Base-by-base conservation (phyloP, 2,329 filamentous ascomycete genomes). In the Trichoderma sp. region DNA sequence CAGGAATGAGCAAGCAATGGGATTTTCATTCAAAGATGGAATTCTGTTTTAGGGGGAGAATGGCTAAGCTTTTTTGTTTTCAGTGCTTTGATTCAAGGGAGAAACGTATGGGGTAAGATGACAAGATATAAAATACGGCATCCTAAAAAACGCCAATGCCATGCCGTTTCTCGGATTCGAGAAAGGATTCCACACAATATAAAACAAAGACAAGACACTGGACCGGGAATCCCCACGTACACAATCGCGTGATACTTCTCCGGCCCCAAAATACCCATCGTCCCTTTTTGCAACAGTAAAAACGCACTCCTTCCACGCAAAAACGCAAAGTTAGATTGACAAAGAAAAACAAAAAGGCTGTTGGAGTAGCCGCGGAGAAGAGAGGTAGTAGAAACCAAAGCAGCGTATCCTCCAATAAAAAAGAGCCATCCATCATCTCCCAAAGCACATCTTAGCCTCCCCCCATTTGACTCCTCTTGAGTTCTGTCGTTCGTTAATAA, bases 101-200 rank as follows among this genome's bases (percentile, higher is more conserved):
- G 31, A 33, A 21, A 18, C 16, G 21, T 41, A 21, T n/a, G 12
- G 12, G 53, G 14, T 59, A 38, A 66, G 45, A 66, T 50, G 35
- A 45, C 35, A 66, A 66, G 56, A 33, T 76, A 76, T 76, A 1
- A 79, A 41, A 35, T 29, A 24, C 9, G 41, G 50, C 50, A 29
- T 35, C 35, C 60, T 41, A 9, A 18, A 41, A 73, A 65, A 74
- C 71, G 66, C 71, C 71, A 64, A 67, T 65, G 71, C 71, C 71
- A 74, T 74, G 71, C 71, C 71, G 45, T 67, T 74, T 74, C 63
- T 74, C 71, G 29, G 33, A 66, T 31, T 67, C 74, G 77, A 80
- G 76, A 79, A 77, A 73, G 69, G 27, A 64, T 72, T 71, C n/a
- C 67, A 35, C 24, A 74, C 31, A 33, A 29, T 59, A 14, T 31